Evolutionary conservation across 176 grass and related monocot species (phyloP), one percentile per base, ranked within the genome.

Genomic region (Cocos nucifera): DNA sequence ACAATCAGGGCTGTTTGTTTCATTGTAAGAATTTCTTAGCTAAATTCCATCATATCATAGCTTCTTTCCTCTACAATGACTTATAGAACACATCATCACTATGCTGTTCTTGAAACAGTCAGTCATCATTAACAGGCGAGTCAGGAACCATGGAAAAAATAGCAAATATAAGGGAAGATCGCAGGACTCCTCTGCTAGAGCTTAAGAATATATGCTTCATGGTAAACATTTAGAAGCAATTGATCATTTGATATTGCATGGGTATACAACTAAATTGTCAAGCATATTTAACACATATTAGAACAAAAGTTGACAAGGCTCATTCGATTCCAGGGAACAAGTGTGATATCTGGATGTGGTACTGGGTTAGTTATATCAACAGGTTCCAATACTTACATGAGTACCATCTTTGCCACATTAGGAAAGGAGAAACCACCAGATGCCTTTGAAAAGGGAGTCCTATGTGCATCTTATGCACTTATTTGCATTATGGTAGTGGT

Each of bases 61-160:
- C 63, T 52, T 22, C 20, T 27, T 55, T 17, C 16, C 7, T 53
- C 15, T 16, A 44, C 35, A 44, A 2, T 44, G 35, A 22, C 22
- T 25, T 19, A 48, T 59, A 50, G 17, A 59, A 58, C 22, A 28
- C 58, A 73, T 62, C 25, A 73, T 25, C 24, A 22, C 32, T 16
- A 35, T 67, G 50, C 70, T 73, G 19, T 14, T 74, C 19, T 29
- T 58, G 62, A 65, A 80, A 73, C 78, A 80, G 78, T 69, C 78
- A 80, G 51, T 74, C 78, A 63, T 80, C 78, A 28, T 51, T 80
- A 57, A 80, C 78, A 69, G 78, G 70, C 14, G 78, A 80, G 60
- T 80, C 78, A 57, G 78, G 78, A 14, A 74, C 51, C 14, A 29
- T 54, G 16, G 57, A 62, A 63, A 80, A 80, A 69, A 30, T 51